Conservation (phyloP, 352 stramenopile species). For the Chloridella minuta region DNA sequence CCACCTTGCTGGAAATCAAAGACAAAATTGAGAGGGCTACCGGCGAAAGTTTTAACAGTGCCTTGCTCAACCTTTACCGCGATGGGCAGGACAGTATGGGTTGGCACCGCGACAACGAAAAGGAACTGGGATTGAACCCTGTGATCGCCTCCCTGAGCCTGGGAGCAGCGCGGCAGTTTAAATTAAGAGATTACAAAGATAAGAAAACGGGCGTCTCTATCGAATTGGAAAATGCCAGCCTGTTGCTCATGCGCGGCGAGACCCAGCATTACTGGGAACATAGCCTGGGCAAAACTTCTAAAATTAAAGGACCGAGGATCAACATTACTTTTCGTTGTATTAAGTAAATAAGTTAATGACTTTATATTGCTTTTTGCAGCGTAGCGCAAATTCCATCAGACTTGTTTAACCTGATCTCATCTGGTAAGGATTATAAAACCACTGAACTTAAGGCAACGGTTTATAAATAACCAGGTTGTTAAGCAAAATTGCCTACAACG, state of each 20-base stretch:
- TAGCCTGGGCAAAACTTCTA: background rate
- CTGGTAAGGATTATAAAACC: too few species aligned
- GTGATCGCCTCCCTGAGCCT: background rate
- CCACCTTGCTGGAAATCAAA: background rate
- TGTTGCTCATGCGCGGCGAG: background rate
- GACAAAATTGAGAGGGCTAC: background rate
- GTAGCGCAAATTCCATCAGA: too few species aligned
- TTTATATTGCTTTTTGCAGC: too few species aligned
- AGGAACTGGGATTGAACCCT: background rate
- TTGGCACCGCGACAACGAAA: background rate
- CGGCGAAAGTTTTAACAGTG: background rate
- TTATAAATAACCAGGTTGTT: too few species aligned
- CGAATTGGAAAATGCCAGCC: background rate
- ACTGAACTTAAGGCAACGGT: too few species aligned
- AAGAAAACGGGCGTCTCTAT: background rate
- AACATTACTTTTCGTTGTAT: background rate
- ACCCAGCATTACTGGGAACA: background rate
- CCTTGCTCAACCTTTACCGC: background rate
- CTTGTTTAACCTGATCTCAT: too few species aligned
- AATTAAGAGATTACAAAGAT: conserved; percentile 1
- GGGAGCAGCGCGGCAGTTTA: background rate
- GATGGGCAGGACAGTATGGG: background rate
- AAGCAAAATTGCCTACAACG: too few species aligned
- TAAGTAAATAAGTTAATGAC: too few species aligned
- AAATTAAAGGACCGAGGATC: background rate